Percentiles rank a stretch among this genome's conserved stretches.
Conservation (phyloP, 2,329 filamentous ascomycete genomes). For the Rasamsonia emersonii region DNA sequence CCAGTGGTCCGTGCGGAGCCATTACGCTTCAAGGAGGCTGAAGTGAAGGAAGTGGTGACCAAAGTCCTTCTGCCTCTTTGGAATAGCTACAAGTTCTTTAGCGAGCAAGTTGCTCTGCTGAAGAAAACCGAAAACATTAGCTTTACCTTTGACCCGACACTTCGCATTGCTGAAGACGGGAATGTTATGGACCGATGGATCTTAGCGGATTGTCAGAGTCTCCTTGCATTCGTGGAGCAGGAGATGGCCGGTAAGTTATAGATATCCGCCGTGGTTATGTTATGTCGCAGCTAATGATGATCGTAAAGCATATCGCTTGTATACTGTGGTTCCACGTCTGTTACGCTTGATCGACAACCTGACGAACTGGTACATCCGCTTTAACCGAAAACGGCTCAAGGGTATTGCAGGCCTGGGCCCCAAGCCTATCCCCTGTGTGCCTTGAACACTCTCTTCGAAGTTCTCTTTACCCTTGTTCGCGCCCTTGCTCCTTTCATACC, state of each 20-base stretch:
- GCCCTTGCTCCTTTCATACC: slow-evolving; percentile 91
- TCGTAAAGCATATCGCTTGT: slow-evolving; percentile 54
- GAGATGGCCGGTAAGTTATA: slow-evolving; percentile 59
- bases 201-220: slow-evolving; percentile 79
- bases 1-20: slow-evolving; percentile 89
- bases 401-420: slow-evolving; percentile 73
- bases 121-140: slow-evolving; percentile 77
- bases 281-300: neutral
- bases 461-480: slow-evolving; percentile 79
- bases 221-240: slow-evolving; percentile 82
- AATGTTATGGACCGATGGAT: slow-evolving; percentile 98
- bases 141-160: slow-evolving; percentile 68
- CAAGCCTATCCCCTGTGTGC: slow-evolving; percentile 89
- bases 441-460: slow-evolving; percentile 88
- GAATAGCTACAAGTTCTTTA: slow-evolving; percentile 97
- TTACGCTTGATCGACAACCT: slow-evolving; percentile 82
- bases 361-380: slow-evolving; percentile 98
- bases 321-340: slow-evolving; percentile 83
- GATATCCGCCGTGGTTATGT: neutral
- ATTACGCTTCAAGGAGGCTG: slow-evolving; percentile 79
- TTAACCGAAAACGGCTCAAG: slow-evolving; percentile 86
- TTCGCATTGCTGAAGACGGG: slow-evolving; percentile 53
- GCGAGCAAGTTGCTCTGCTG: slow-evolving; percentile 72
- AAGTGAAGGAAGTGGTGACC: slow-evolving; percentile 89
- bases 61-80: slow-evolving; percentile 85